Conservation (phyloP, 208 protist genomes). For the Endotrypanum monterogeii region DNA sequence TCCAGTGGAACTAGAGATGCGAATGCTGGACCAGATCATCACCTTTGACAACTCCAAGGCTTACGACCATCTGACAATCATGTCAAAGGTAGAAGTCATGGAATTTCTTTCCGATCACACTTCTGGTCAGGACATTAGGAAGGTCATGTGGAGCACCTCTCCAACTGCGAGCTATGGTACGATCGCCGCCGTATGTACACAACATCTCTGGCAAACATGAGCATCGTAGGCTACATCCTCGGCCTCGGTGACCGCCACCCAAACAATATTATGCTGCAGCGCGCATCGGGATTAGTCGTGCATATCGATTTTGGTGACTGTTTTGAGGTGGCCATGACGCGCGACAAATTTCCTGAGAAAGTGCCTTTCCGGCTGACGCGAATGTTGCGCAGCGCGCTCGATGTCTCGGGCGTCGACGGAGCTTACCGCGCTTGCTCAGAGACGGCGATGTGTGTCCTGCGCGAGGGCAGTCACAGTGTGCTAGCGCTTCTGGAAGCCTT, state of each 20-base stretch:
- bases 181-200: slow-evolving; percentile 98
- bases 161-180: slow-evolving; percentile 98
- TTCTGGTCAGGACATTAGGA: slow-evolving; percentile 96
- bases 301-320: slow-evolving; percentile 99
- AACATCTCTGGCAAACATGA: slow-evolving; percentile 98
- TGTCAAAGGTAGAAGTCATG: slow-evolving; percentile 94
- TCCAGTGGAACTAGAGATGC: slow-evolving; percentile 78
- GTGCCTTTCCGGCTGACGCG: slow-evolving; percentile 99
- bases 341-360: slow-evolving; percentile 99
- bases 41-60: slow-evolving; percentile 77
- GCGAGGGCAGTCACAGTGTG: slow-evolving; percentile 97
- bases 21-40: slow-evolving; percentile 87
- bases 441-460: slow-evolving; percentile 97
- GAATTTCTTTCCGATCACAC: slow-evolving; percentile 95
- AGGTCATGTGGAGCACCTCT: slow-evolving; percentile 96
- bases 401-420: slow-evolving; percentile 98
- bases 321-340: slow-evolving; percentile 99
- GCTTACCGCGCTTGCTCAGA: slow-evolving; percentile 97
- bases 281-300: slow-evolving; percentile 95
- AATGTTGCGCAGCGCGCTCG: slow-evolving; percentile 99
- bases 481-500: slow-evolving; percentile 99
- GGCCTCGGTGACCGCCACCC: slow-evolving; percentile 99
- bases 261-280: slow-evolving; percentile 99
- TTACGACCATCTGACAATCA: slow-evolving; percentile 84
- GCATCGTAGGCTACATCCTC: slow-evolving; percentile 98